Evolutionary conservation across 2,329 filamentous ascomycete species (phyloP), one percentile per base, ranked within the genome.

Genomic region (Talaromyces sp.): DNA sequence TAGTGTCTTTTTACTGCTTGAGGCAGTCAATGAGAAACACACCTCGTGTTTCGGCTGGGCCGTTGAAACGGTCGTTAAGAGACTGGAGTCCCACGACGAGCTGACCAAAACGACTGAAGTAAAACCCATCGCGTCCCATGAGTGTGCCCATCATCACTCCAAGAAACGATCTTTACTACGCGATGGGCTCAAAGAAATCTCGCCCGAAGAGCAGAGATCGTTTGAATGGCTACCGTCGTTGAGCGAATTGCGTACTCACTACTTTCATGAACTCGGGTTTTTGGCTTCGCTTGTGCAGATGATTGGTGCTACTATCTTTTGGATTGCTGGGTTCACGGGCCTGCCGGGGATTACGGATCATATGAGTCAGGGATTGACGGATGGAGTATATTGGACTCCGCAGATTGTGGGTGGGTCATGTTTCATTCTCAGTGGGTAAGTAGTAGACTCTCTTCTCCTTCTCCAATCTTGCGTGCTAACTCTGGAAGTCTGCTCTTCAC

Each of bases 41-140:
- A 78, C 83, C 0, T 86, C 84, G 13, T 91, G 88, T 73, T 90
- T 90, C 72, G 88, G 89, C 3, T 91, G 87, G 87, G 88, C 88
- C 0, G 69, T 90, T 1, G 84, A 89, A 68, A 80, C 80, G 24
- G 80, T 80, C 0, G 47, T 85, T 2, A 78, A 78, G 47, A 73
- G 73, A 57, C 70, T 70, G 14, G 67, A 68, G 19, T 52, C 62
- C 19, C 71, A 71, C 24, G 65, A 69, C 10, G 67, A 41, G 2
- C 11, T 47, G 6, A 66, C 62, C 11, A 62, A 65, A 0, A 66
- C 66, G 10, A 69, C 68, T 0, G 59, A 66, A 52, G 19, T 74
- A 2, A 69, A 33, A 56, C 68, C 67, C 7, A 66, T 59, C 31
- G 52, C 66, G 11, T 57, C 50, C n/a, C 66, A 73, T 2, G 61